Evolutionary conservation across 495 filamentous ascomycete species (phyloP), one percentile per base, ranked within the genome.

Genomic region (Pseudoneurospora amorphoporcata): DNA sequence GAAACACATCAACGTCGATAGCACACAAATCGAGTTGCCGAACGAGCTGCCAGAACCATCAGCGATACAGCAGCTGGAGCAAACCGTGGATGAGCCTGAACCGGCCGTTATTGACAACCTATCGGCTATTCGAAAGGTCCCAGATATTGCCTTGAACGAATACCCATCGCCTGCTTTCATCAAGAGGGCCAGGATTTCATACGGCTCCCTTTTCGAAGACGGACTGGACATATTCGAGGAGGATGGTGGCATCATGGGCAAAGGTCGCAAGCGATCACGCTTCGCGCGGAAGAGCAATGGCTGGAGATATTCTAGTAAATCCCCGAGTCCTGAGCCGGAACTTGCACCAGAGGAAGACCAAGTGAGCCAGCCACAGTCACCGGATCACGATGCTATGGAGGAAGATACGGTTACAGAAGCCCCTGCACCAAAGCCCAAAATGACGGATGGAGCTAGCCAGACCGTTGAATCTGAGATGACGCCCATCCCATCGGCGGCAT

Each of bases 141-240:
- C 75, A 74, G 73, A 70, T 69, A 29, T 77, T 29, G 73, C 72
- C 4, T 10, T 61, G 4, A 79, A 82, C 70, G 83, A 85, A 77
- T 95, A 88, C 84, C 82, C 86, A 29, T 95, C 94, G 6, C 93
- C 94, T 6, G 92, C 91, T 8, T 95, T 96, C 73, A 75, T 92
- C 23, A 92, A 89, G 75, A 84, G 90, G 35, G 82, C 85, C 19
- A 85, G 90, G 61, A 79, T 88, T 6, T 92, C 89, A 2, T 88
- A 88, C 72, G 88, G 87, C 0, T 85, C 86, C 2, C 79, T 90
- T 0, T 84, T 89, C 29, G 86, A 89, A 73, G 84, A 86, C 10
- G 82, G 81, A 14, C 87, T 88, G 72, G 88, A 92, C 75, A 89
- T 91, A 17, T 94, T 96, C 70, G 85, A 83, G 8, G 90, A 94